A percentile compares a stretch with the other conserved stretches of the same genome.
Conservation (phyloP, 176 grass and related monocot species). For the Eleusine indica region DNA sequence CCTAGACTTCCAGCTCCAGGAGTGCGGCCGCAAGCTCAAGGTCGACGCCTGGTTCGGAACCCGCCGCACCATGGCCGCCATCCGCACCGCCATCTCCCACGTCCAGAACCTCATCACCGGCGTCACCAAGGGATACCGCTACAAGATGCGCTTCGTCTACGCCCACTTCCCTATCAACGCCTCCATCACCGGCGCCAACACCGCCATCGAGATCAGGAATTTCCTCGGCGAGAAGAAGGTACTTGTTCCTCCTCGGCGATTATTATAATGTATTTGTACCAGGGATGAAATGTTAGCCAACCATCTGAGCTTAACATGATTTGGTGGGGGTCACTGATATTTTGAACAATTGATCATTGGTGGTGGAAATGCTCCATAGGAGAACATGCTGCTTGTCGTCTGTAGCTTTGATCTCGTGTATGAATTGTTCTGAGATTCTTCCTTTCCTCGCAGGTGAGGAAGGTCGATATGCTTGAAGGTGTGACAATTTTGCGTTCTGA, state of each 20-base stretch:
- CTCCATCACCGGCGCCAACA: conserved; percentile 57
- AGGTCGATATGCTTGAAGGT: conserved; percentile 85
- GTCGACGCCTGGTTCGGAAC: conserved; percentile 84
- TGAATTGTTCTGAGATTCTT: not conserved
- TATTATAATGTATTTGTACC: no score
- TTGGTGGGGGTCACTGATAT: no score
- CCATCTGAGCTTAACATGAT: no score
- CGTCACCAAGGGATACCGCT: conserved; percentile 82
- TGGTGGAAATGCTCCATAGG: not conserved
- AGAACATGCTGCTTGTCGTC: not conserved
- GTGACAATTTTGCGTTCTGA: conserved; percentile 73
- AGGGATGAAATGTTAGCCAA: no score
- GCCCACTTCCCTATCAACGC: conserved; percentile 90
- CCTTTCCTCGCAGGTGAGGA: conserved; percentile 53
- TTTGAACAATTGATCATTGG: not conserved
- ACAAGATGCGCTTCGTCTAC: conserved; percentile 84
- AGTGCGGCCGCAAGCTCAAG: conserved; percentile 63
- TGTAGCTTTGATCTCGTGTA: not conserved
- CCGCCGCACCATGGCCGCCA: conserved; percentile 76
- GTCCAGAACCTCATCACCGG: conserved; percentile 84
- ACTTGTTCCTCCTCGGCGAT: not conserved
- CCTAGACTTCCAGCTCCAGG: conserved; percentile 72
- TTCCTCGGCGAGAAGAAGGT: conserved; percentile 90
- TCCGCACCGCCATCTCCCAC: conserved; percentile 87
- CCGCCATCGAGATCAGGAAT: conserved; percentile 78